Percentiles rank a stretch among this genome's conserved stretches.
Conservation (phyloP, 2,329 filamentous ascomycete species). For the Bipolaris oryzae region DNA sequence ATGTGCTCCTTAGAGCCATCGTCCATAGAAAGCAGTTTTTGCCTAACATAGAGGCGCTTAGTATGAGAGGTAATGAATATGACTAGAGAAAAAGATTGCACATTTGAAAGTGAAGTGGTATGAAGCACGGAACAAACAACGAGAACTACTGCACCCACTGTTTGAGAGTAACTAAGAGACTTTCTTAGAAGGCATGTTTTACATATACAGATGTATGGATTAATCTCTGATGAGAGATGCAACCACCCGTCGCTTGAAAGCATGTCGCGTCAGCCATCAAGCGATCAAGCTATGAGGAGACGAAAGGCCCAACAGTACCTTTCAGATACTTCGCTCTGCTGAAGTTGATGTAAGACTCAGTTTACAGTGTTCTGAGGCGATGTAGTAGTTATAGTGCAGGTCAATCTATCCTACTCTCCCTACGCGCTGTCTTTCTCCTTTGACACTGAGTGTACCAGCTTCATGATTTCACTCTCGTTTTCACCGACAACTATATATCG, state of each 20-base stretch:
- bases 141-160: background rate
- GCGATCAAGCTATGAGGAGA: slow-evolving; percentile 4
- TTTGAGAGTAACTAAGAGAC: background rate
- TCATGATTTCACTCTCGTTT: slow-evolving; percentile 86
- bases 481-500: slow-evolving; percentile 65
- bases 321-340: background rate
- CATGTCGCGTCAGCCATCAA: slow-evolving; percentile 3
- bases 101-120: background rate
- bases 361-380: background rate
- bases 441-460: slow-evolving; percentile 69
- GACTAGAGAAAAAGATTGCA: background rate
- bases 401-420: slow-evolving; percentile 4
- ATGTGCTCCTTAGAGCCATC: background rate
- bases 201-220: slow-evolving; percentile 9
- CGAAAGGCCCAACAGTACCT: background rate
- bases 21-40: background rate
- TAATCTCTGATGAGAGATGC: slow-evolving; percentile 12
- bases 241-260: slow-evolving; percentile 24
- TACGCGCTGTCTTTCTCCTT: slow-evolving; percentile 44
- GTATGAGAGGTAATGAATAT: background rate
- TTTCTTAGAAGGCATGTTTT: slow-evolving; percentile 12
- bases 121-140: background rate
- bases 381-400: slow-evolving; percentile 10
- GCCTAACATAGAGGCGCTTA: background rate
- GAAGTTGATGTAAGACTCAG: background rate